Percentiles rank a stretch among this genome's conserved stretches.
These are phyloP conservation scores for Psilocybe sp. DNA, from an alignment of 768 basidiomycete species.

Conservation along the genomic window DNA sequence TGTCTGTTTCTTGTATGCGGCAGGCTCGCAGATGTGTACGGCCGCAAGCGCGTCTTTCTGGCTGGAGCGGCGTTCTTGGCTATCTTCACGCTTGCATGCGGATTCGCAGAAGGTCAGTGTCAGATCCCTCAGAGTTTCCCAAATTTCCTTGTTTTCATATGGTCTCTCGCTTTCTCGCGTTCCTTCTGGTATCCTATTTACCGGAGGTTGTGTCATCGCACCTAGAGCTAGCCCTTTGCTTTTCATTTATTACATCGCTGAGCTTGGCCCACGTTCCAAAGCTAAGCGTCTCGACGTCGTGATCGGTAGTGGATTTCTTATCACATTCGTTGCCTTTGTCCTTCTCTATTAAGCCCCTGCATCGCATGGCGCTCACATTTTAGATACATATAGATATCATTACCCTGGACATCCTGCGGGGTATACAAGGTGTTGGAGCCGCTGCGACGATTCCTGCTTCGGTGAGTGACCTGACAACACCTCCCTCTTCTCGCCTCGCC, in stretches of 20 bases:
- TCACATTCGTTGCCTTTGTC: no score
- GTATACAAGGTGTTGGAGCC: conserved; percentile 75
- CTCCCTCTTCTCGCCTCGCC: neutral
- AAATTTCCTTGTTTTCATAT: no score
- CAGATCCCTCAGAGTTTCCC: no score
- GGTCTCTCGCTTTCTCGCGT: no score
- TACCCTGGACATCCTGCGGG: conserved; percentile 69
- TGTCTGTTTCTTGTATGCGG: conserved; percentile 4
- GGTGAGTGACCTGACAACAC: conserved; percentile 31
- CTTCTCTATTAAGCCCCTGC: no score
- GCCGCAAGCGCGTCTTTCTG: conserved; percentile 2
- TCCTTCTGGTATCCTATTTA: no score
- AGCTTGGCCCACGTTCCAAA: no score
- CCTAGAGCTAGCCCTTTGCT: neutral
- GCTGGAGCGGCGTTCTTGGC: neutral
- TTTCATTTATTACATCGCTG: neutral
- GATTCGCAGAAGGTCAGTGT: conserved; percentile 1
- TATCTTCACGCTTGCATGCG: conserved; percentile 3
- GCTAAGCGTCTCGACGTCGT: no score
- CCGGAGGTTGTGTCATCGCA: no score
- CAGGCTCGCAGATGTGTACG: conserved; percentile 4
- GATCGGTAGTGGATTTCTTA: no score
- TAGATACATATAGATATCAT: conserved; percentile 57
- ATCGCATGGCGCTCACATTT: no score
- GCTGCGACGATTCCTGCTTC: conserved; percentile 75